Evolutionary conservation across 1,284 basidiomycete species (phyloP).

Genomic region (Sporisorium iseilematis-ciliati): DNA sequence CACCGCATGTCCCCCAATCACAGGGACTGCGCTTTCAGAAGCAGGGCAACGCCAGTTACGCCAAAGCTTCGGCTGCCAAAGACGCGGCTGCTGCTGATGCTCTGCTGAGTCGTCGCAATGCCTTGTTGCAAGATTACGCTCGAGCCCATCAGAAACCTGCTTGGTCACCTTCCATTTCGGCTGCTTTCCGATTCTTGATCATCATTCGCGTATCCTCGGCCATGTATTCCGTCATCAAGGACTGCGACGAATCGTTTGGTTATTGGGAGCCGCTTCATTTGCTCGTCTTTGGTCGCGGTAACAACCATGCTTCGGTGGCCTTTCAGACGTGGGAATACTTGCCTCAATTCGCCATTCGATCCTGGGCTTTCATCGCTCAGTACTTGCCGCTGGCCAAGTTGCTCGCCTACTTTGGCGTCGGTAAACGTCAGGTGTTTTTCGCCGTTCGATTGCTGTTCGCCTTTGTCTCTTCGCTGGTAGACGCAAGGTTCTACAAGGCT

Average conservation of each 20-base stretch:
- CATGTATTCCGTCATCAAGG: conserved; percentile 94
- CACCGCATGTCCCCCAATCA: conserved; percentile 25
- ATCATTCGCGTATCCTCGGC: conserved; percentile 84
- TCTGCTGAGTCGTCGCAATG: conserved; percentile 46
- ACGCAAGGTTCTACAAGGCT: conserved; percentile 86
- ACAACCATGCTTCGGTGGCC: conserved; percentile 62
- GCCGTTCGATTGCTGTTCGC: conserved; percentile 84
- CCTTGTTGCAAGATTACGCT: conserved; percentile 47
- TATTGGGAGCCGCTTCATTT: conserved; percentile 98
- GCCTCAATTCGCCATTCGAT: conserved; percentile 87
- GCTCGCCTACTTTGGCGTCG: conserved; percentile 28
- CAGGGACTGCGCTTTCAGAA: conserved; percentile 48
- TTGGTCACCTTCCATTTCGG: conserved; percentile 73
- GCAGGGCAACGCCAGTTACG: conserved; percentile 28
- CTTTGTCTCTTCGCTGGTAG: conserved; percentile 79
- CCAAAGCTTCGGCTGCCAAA: conserved; percentile 36
- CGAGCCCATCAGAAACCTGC: conserved; percentile 42
- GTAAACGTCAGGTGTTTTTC: conserved; percentile 86
- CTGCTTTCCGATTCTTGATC: conserved; percentile 85
- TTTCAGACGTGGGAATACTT: conserved; percentile 99
- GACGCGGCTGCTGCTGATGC: conserved; percentile 40
- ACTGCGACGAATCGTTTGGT: conserved; percentile 95
- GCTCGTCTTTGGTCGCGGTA: conserved; percentile 73
- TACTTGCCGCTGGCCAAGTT: conserved; percentile 60
- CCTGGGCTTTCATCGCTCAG: conserved; percentile 87